Percentiles rank a stretch among this genome's conserved stretches.
phyloP scores from a whole-genome alignment of 2,329 filamentous ascomycete species.

The Lachnellula hyalina region DNA sequence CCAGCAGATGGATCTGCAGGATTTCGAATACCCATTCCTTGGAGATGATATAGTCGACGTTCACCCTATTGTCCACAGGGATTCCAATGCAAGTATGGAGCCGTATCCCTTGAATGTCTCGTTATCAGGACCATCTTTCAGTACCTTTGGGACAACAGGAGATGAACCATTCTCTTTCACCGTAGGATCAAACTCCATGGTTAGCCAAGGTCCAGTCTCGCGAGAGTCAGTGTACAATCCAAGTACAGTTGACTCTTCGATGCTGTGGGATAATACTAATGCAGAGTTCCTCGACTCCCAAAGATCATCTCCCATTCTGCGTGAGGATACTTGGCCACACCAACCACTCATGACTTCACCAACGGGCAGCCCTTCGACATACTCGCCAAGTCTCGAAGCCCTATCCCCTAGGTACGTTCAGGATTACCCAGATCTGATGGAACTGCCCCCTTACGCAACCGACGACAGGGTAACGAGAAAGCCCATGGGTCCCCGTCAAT shows the following conservation, averaged over 20 bases:
- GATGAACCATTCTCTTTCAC: slow-evolving; percentile 20
- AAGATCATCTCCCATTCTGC: slow-evolving; percentile 23
- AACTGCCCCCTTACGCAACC: slow-evolving; percentile 26
- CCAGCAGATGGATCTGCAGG: slow-evolving; percentile 26
- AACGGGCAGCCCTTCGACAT: slow-evolving; percentile 26
- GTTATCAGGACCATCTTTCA: slow-evolving; percentile 19
- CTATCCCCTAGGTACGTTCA: slow-evolving; percentile 30
- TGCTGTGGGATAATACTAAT: slow-evolving; percentile 23
- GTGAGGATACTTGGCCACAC: slow-evolving; percentile 23
- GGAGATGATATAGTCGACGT: slow-evolving; percentile 23
- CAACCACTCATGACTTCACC: slow-evolving; percentile 21
- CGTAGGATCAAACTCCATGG: slow-evolving; percentile 17
- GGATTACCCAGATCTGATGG: slow-evolving; percentile 25
- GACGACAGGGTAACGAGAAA: slow-evolving; percentile 27
- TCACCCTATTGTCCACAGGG: slow-evolving; percentile 22
- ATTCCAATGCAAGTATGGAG: slow-evolving; percentile 18
- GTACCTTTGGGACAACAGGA: slow-evolving; percentile 19
- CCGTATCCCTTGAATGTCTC: slow-evolving; percentile 16
- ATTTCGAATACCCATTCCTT: slow-evolving; percentile 26
- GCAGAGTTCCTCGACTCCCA: slow-evolving; percentile 24
- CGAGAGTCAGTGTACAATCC: slow-evolving; percentile 23
- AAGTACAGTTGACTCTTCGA: slow-evolving; percentile 18
- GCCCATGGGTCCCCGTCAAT: slow-evolving; percentile 26
- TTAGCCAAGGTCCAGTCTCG: slow-evolving; percentile 18
- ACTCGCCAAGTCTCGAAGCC: slow-evolving; percentile 26